Percentiles rank a stretch among this genome's conserved stretches.
phyloP scores from a whole-genome alignment of 2,329 filamentous ascomycete genomes.

The Calonectria pseudoturangicola region DNA sequence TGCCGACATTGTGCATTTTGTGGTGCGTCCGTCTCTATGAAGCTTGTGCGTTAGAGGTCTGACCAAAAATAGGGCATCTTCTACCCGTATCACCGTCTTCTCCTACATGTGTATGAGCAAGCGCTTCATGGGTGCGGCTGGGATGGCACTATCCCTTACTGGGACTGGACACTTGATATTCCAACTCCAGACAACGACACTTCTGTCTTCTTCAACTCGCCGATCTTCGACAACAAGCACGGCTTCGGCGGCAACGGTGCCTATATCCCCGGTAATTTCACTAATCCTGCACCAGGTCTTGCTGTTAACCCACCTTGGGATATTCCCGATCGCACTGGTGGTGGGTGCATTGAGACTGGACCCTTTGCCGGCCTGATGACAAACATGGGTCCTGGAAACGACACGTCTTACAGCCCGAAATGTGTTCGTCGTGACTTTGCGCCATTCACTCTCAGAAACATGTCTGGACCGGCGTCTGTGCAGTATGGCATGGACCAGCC shows the following conservation, averaged over 20 bases:
- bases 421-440: constrained; percentile 44
- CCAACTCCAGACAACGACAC: constrained; percentile 43
- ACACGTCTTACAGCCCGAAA: constrained; percentile 33
- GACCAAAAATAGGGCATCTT: constrained; percentile 36
- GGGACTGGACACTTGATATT: constrained; percentile 49
- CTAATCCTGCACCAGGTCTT: constrained; percentile 37
- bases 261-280: constrained; percentile 43
- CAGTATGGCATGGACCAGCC: constrained; percentile 49
- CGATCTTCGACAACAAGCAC: constrained; percentile 56
- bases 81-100: constrained; percentile 45
- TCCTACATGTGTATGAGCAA: constrained; percentile 49
- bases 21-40: constrained; percentile 4
- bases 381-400: constrained; percentile 38
- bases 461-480: constrained; percentile 41
- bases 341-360: constrained; percentile 52
- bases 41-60: not conserved
- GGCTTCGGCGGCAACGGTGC: constrained; percentile 45
- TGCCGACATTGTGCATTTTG: constrained; percentile 42
- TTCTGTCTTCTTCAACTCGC: constrained; percentile 48
- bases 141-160: constrained; percentile 50
- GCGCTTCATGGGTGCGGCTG: constrained; percentile 51
- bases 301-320: constrained; percentile 44
- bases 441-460: constrained; percentile 40
- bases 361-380: constrained; percentile 50
- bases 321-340: constrained; percentile 45